A percentile compares a stretch with the other conserved stretches of the same genome.
Conservation (phyloP, 2,329 filamentous ascomycete species). For the Capronia epimyces region DNA sequence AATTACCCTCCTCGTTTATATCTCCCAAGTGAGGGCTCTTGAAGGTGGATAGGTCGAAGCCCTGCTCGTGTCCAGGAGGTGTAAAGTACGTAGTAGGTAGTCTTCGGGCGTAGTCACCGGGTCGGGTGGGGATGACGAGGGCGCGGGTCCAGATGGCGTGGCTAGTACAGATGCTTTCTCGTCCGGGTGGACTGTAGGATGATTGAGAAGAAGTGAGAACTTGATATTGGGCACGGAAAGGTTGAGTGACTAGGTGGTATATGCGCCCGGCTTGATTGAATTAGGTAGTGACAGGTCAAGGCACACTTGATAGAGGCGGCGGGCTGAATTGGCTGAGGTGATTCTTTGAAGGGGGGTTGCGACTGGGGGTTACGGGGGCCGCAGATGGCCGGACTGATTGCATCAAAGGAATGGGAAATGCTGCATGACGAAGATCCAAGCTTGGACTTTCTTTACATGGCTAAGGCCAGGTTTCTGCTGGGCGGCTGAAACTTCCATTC, state of each 20-base stretch:
- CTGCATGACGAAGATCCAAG: slow-evolving; percentile 4
- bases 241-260: neutral
- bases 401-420: neutral
- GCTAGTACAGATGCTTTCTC: neutral
- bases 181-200: neutral
- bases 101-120: slow-evolving; percentile 6
- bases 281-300: slow-evolving; percentile 8
- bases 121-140: slow-evolving; percentile 8
- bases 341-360: neutral
- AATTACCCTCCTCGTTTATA: slow-evolving; percentile 4
- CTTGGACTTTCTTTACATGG: neutral
- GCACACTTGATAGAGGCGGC: slow-evolving; percentile 8
- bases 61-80: slow-evolving; percentile 18
- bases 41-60: slow-evolving; percentile 8
- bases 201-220: neutral
- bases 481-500: neutral
- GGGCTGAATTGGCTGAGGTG: slow-evolving; percentile 3
- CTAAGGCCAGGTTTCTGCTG: neutral
- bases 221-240: slow-evolving; percentile 2
- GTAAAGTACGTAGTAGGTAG: neutral
- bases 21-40: neutral
- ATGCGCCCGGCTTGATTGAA: neutral
- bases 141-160: neutral
- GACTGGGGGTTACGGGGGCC: neutral
- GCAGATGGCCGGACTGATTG: neutral